Percentiles rank a stretch among this genome's conserved stretches.
Conservation (phyloP, 2,329 filamentous ascomycete species). For the Exophiala dermatitidis region DNA sequence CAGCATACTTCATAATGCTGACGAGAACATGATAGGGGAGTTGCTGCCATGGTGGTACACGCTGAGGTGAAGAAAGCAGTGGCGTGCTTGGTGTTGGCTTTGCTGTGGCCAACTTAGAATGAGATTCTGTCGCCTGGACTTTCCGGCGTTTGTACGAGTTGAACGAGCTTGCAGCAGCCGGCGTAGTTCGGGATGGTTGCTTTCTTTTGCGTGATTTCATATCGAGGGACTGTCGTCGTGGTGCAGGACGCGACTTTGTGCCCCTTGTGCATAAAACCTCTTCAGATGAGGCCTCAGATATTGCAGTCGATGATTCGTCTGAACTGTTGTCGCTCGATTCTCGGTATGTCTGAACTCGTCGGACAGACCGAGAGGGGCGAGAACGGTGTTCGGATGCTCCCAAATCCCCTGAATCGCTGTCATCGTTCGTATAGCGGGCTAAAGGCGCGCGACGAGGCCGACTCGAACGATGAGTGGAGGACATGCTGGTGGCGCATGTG, state of each 20-base stretch:
- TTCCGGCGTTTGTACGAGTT: conserved; percentile 16
- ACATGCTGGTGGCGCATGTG: conserved; percentile 1
- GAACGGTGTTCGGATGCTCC: neutral
- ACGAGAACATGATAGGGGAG: conserved; percentile 64
- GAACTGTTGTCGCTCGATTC: conserved; percentile 12
- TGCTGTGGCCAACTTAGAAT: neutral
- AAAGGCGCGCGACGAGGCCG: conserved; percentile 12
- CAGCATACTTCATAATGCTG: conserved; percentile 62
- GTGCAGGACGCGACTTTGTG: neutral
- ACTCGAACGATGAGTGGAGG: neutral
- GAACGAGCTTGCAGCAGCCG: conserved; percentile 1
- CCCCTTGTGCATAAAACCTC: neutral
- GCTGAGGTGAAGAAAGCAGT: neutral
- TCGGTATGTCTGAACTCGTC: conserved; percentile 17
- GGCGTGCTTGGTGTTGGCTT: neutral
- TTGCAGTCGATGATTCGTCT: conserved; percentile 1
- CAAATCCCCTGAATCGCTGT: conserved; percentile 12
- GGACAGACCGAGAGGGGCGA: conserved; percentile 12
- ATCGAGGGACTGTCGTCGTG: neutral
- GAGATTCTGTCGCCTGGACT: neutral
- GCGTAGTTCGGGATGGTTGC: neutral
- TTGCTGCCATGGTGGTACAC: conserved; percentile 51
- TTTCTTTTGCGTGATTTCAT: conserved; percentile 2
- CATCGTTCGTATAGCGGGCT: conserved; percentile 13
- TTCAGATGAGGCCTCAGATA: conserved; percentile 5